These are phyloP conservation scores for Taphrina flavorubra DNA, from an alignment of 1,139 yeast genomes.

Conservation along the genomic window DNA sequence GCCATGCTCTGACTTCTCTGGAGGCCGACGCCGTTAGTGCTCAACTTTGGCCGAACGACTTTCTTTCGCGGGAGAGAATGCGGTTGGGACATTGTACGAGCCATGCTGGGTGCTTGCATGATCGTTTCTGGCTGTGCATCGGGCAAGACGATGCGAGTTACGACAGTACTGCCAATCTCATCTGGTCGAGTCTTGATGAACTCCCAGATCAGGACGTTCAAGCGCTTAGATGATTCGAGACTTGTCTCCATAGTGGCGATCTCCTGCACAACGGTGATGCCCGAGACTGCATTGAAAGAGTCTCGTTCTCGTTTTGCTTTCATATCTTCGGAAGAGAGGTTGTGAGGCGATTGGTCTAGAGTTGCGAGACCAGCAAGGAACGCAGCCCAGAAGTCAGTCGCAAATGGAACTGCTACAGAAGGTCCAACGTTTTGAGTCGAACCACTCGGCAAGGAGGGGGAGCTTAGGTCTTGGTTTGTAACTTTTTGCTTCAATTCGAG, in stretches of 20 bases:
- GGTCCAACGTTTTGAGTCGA: constrained; percentile 11
- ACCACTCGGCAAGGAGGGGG: neutral
- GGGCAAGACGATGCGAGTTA: constrained; percentile 23
- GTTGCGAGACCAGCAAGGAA: constrained; percentile 41
- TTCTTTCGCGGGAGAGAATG: constrained; percentile 28
- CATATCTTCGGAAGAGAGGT: constrained; percentile 9
- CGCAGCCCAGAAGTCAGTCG: constrained; percentile 43
- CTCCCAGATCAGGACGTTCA: constrained; percentile 32
- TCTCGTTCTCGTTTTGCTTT: constrained; percentile 25
- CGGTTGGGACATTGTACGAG: constrained; percentile 26
- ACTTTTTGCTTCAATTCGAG: constrained; percentile 39
- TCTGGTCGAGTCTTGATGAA: constrained; percentile 20
- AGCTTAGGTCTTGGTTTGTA: constrained; percentile 17
- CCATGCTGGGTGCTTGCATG: constrained; percentile 26
- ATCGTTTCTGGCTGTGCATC: neutral
- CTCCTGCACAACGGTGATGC: constrained; percentile 36
- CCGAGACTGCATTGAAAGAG: constrained; percentile 27
- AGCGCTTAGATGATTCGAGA: constrained; percentile 2
- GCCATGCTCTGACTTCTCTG: constrained; percentile 37
- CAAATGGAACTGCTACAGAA: constrained; percentile 39
- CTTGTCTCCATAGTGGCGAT: constrained; percentile 29
- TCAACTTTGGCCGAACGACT: constrained; percentile 15
- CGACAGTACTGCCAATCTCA: constrained; percentile 13
- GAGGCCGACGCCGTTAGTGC: constrained; percentile 14
- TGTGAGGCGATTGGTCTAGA: constrained; percentile 11